Evolutionary conservation across 139 green algal species (phyloP).

Genomic region (Penium margaritaceum): DNA sequence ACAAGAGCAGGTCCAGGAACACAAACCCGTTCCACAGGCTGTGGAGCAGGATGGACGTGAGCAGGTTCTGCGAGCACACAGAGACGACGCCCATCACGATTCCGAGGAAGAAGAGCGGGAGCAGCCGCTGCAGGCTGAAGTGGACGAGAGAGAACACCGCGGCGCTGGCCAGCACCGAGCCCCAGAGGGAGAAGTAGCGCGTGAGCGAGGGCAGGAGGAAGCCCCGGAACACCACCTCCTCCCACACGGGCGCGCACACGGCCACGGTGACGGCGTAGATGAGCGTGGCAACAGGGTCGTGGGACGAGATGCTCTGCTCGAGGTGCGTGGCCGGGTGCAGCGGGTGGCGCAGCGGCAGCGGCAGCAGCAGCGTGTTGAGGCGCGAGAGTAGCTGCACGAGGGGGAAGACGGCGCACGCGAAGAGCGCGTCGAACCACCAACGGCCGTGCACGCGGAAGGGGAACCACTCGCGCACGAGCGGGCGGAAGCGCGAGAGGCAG

Average conservation of each 20-base stretch:
- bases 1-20: constrained; percentile 54
- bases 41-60: constrained; percentile 69
- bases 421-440: constrained; percentile 36
- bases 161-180: constrained; percentile 49
- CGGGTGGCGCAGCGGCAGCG: constrained; percentile 15
- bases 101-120: constrained; percentile 80
- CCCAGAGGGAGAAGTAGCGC: constrained; percentile 57
- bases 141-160: constrained; percentile 78
- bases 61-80: constrained; percentile 65
- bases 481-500: constrained; percentile 56
- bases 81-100: constrained; percentile 71
- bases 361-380: constrained; percentile 31
- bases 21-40: constrained; percentile 71
- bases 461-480: constrained; percentile 40
- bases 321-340: constrained; percentile 31
- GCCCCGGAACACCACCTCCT: constrained; percentile 88
- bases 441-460: constrained; percentile 16
- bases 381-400: constrained; percentile 30
- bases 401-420: constrained; percentile 30
- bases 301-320: constrained; percentile 47
- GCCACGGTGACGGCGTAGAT: constrained; percentile 70
- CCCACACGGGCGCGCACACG: constrained; percentile 81
- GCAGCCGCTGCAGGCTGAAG: constrained; percentile 70
- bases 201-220: constrained; percentile 82
- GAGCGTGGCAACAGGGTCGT: constrained; percentile 58